Conservation (phyloP, 176 grass and related monocot species). For the Paspalum vaginatum region DNA sequence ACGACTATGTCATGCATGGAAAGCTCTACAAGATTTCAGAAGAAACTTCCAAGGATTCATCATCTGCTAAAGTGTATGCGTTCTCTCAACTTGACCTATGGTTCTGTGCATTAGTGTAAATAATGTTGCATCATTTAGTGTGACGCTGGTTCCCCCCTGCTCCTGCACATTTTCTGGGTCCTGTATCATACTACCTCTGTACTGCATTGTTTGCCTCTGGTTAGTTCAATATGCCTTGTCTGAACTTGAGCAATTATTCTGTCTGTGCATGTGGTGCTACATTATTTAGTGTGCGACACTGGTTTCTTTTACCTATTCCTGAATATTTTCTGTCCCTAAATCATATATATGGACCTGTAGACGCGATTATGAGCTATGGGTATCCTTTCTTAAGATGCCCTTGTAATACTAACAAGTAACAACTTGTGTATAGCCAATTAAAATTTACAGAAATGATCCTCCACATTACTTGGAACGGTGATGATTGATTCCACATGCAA, state of each 20-base stretch:
- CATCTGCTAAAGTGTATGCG: conserved; percentile 67
- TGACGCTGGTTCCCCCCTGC: background rate
- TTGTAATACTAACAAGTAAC: background rate
- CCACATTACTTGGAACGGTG: background rate
- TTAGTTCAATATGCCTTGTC: too few relatives aligned
- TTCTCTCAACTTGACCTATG: conserved; percentile 2
- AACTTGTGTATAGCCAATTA: background rate
- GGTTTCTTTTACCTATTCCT: background rate
- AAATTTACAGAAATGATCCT: background rate
- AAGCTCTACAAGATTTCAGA: conserved; percentile 93
- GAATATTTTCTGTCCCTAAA: background rate
- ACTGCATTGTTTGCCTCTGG: too few relatives aligned
- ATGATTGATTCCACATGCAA: background rate
- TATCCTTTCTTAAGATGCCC: background rate
- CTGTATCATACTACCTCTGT: too few relatives aligned
- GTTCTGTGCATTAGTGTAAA: background rate
- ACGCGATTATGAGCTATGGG: background rate
- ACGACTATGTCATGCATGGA: conserved; percentile 87
- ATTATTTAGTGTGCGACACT: background rate
- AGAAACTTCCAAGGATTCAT: conserved; percentile 40
- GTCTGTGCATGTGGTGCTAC: background rate
- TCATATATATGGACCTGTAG: background rate
- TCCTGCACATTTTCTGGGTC: background rate
- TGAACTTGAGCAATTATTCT: background rate
- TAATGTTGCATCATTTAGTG: background rate